phyloP scores from a whole-genome alignment of 371 early-diverging fungal genomes.

The Mycotypha africana region DNA sequence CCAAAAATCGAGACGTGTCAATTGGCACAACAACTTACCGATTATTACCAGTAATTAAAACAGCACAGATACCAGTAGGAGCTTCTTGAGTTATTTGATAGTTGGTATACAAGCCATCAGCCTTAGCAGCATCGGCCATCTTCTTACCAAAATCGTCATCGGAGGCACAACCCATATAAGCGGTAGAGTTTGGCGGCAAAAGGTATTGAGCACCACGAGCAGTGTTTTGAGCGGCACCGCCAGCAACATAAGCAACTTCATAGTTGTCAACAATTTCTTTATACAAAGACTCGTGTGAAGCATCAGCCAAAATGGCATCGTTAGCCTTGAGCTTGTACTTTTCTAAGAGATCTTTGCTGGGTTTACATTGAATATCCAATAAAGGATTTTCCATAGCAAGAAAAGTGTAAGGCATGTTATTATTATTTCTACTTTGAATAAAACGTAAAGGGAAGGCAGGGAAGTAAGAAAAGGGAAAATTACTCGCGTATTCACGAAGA shows the following conservation, averaged over 20 bases:
- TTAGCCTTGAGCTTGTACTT: conserved; percentile 89
- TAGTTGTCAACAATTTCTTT: conserved; percentile 71
- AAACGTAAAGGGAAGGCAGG: too few relatives aligned
- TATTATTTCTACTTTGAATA: neutral
- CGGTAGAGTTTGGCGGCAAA: conserved; percentile 79
- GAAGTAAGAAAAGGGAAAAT: too few relatives aligned
- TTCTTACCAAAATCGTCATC: conserved; percentile 75
- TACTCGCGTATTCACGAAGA: too few relatives aligned
- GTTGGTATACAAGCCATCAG: conserved; percentile 82
- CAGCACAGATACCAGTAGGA: conserved; percentile 94
- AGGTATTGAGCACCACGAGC: conserved; percentile 88
- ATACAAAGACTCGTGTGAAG: conserved; percentile 80
- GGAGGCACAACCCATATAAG: conserved; percentile 90
- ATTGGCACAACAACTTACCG: conserved; percentile 45
- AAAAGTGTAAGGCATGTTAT: conserved; percentile 28
- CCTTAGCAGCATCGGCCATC: conserved; percentile 72
- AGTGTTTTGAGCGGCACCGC: conserved; percentile 95
- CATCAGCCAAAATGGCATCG: conserved; percentile 91
- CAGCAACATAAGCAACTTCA: conserved; percentile 83
- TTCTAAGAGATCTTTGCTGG: conserved; percentile 62
- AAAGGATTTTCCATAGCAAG: conserved; percentile 90
- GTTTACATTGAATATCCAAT: conserved; percentile 90
- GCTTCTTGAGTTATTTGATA: conserved; percentile 66
- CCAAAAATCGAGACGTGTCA: neutral
- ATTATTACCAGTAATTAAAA: conserved; percentile 85